Conservation (phyloP, 164 flowering plant genomes). For the Umbellularia californica region DNA sequence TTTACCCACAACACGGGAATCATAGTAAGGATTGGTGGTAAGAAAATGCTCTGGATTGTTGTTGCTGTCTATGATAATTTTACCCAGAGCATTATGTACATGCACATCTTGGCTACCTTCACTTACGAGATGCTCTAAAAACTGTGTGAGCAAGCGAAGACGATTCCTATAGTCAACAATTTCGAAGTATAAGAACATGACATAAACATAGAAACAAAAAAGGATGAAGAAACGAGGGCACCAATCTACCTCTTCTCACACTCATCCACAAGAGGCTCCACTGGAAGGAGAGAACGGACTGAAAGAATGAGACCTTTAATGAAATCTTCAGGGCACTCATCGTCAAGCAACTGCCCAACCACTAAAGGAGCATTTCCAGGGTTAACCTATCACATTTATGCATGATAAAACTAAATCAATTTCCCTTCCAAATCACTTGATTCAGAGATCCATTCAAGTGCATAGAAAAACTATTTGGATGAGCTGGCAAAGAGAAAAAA, state of each 20-base stretch:
- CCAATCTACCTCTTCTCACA: conserved; percentile 87
- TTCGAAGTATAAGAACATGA: conserved; percentile 10
- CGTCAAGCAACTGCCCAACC: conserved; percentile 96
- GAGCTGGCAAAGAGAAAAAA: too few species aligned
- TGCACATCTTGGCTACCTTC: conserved; percentile 99
- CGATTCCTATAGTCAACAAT: conserved; percentile 67
- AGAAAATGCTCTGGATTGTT: conserved; percentile 99
- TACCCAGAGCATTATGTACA: conserved; percentile 99
- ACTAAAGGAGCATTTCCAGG: conserved; percentile 99
- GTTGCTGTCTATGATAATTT: conserved; percentile 97
- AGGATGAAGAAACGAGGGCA: background rate
- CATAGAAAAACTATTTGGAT: background rate
- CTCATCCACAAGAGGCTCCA: conserved; percentile 96
- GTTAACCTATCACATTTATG: conserved; percentile 56
- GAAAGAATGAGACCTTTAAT: conserved; percentile 77
- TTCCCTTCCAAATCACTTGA: background rate
- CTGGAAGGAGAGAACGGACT: conserved; percentile 85
- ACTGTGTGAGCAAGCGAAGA: conserved; percentile 91
- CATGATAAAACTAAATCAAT: background rate
- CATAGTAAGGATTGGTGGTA: conserved; percentile 97
- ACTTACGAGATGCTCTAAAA: conserved; percentile 98
- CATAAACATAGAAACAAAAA: background rate
- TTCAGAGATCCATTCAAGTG: background rate
- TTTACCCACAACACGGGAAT: conserved; percentile 98
- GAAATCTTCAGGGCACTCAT: conserved; percentile 99